phyloP scores from a whole-genome alignment of 345 rosid genomes.

The Gossypioides kirkii region DNA sequence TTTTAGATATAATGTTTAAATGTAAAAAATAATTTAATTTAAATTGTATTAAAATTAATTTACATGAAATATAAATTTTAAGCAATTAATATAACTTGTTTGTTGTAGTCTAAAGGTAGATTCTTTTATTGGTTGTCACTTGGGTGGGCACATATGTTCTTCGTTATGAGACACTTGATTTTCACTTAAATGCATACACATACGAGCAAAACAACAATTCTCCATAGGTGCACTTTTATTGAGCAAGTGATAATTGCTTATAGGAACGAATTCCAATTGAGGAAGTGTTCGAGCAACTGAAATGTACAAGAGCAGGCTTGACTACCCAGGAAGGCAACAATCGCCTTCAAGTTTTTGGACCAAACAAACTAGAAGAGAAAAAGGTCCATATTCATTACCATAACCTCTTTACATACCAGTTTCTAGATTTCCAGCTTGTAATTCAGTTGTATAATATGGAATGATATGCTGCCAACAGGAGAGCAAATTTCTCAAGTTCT shows the following conservation, averaged over 20 bases:
- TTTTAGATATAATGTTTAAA: too few relatives aligned
- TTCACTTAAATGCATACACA: not conserved
- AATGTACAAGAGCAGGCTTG: conserved; percentile 54
- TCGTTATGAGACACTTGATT: not conserved
- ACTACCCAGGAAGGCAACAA: conserved; percentile 57
- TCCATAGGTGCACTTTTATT: not conserved
- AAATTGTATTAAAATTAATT: not conserved
- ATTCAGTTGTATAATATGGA: not conserved
- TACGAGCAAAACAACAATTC: not conserved
- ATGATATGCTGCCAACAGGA: conserved; percentile 36
- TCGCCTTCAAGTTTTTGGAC: conserved; percentile 77
- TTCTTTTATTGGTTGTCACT: not conserved
- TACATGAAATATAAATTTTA: too few relatives aligned
- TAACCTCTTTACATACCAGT: not conserved
- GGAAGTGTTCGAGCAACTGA: conserved; percentile 71
- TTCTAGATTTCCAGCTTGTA: not conserved
- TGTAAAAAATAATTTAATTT: not conserved
- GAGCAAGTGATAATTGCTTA: conserved; percentile 4
- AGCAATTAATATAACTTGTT: too few relatives aligned
- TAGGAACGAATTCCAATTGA: conserved; percentile 73
- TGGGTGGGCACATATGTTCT: not conserved
- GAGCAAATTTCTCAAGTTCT: conserved; percentile 74
- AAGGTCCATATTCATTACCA: conserved; percentile 35
- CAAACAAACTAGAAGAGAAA: conserved; percentile 90
- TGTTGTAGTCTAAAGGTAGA: not conserved